These are phyloP conservation scores for Ceratocystis ficicola DNA, from an alignment of 2,329 filamentous ascomycete genomes.

Conservation along the genomic window DNA sequence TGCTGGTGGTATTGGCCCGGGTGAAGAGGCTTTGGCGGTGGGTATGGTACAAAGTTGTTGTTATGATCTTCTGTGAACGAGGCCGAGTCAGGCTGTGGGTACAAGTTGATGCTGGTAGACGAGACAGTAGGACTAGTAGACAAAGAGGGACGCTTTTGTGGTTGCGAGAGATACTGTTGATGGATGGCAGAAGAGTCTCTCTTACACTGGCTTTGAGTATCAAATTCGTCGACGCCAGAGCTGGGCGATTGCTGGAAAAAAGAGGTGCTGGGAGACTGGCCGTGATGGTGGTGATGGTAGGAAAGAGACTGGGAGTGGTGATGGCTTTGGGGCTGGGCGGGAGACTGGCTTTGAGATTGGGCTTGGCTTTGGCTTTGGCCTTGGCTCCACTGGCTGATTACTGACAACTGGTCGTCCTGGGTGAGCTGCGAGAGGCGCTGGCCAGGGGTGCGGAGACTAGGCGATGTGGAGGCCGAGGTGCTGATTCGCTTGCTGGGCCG, in stretches of 20 bases:
- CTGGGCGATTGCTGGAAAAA: slow-evolving; percentile 23
- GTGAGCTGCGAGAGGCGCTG: slow-evolving; percentile 19
- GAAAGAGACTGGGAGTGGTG: slow-evolving; percentile 32
- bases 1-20: slow-evolving; percentile 30
- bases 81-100: slow-evolving; percentile 17
- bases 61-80: slow-evolving; percentile 15
- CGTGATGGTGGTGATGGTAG: slow-evolving; percentile 21
- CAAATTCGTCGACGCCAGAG: slow-evolving; percentile 35
- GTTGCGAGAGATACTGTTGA: slow-evolving; percentile 28
- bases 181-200: slow-evolving; percentile 23
- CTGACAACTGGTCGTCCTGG: slow-evolving; percentile 23
- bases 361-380: background rate
- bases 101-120: slow-evolving; percentile 4
- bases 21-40: slow-evolving; percentile 29
- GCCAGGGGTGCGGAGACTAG: slow-evolving; percentile 22
- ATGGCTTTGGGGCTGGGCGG: slow-evolving; percentile 28
- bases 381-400: slow-evolving; percentile 20
- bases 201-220: slow-evolving; percentile 26
- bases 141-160: slow-evolving; percentile 28
- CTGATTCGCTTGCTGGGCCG: slow-evolving; percentile 47
- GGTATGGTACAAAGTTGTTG: slow-evolving; percentile 24
- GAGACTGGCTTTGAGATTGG: background rate
- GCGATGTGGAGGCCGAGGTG: slow-evolving; percentile 32
- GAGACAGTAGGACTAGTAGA: slow-evolving; percentile 10
- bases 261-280: slow-evolving; percentile 17